phyloP scores from a whole-genome alignment of 495 filamentous ascomycete genomes.

The Penicillium canescens region DNA sequence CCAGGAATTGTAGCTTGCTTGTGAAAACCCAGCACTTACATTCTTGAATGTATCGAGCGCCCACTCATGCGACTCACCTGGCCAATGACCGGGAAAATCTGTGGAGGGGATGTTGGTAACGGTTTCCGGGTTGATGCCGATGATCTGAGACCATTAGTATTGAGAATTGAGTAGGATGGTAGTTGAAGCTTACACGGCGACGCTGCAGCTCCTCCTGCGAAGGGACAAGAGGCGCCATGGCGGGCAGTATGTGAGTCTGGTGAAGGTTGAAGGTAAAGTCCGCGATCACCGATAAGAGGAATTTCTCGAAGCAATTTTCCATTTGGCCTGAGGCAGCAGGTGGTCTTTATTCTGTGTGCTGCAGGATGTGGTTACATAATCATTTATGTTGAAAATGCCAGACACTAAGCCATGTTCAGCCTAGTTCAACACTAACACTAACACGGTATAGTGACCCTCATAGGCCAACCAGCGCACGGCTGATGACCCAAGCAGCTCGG shows the following conservation, averaged over 20 bases:
- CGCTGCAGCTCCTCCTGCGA: constrained; percentile 52
- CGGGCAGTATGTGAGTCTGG: constrained; percentile 16
- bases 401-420: not conserved
- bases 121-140: constrained; percentile 84
- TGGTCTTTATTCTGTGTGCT: constrained; percentile 15
- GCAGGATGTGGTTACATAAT: not conserved
- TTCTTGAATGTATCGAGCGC: constrained; percentile 70
- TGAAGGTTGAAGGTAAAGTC: constrained; percentile 28
- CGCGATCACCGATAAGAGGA: constrained; percentile 38
- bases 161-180: not conserved
- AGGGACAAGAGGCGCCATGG: constrained; percentile 49
- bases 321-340: constrained; percentile 28
- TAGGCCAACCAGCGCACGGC: constrained; percentile 39
- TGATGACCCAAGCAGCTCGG: constrained; percentile 41
- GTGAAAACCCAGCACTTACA: constrained; percentile 29
- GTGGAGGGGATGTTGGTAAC: constrained; percentile 84
- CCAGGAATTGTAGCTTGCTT: not conserved
- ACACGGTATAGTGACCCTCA: constrained; percentile 20
- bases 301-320: constrained; percentile 40
- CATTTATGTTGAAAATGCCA: not conserved
- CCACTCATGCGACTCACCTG: constrained; percentile 89
- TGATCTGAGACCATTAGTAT: constrained; percentile 56
- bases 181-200: constrained; percentile 43
- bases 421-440: not conserved
- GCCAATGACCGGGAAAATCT: constrained; percentile 88